A percentile compares a stretch with the other conserved stretches of the same genome.
Evolutionary conservation across 2,329 filamentous ascomycete genomes (phyloP).

Genomic region (Penicillium sp.): DNA sequence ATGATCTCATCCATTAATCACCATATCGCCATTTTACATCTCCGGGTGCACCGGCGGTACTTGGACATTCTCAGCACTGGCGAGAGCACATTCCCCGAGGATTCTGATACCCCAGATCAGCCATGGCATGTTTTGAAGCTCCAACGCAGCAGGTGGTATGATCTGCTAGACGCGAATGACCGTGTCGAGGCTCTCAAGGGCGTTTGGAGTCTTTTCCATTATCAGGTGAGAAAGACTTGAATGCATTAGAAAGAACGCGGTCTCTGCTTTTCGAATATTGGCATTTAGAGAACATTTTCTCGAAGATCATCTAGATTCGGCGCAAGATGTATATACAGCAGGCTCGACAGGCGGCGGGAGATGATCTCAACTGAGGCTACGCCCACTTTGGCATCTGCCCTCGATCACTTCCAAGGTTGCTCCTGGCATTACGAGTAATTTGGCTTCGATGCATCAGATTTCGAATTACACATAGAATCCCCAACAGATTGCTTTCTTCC

Average conservation of each 20-base stretch:
- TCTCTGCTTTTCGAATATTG: background rate
- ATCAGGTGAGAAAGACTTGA: slow-evolving; percentile 44
- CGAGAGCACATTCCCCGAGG: slow-evolving; percentile 26
- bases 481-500: too few species aligned
- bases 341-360: background rate
- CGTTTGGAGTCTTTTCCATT: slow-evolving; percentile 58
- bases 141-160: slow-evolving; percentile 58
- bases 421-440: too few species aligned
- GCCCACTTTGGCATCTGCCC: background rate
- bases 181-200: slow-evolving; percentile 56
- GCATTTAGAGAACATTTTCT: background rate
- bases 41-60: slow-evolving; percentile 57
- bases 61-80: slow-evolving; percentile 54
- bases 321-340: slow-evolving; percentile 18
- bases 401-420: too few species aligned
- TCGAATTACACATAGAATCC: too few species aligned
- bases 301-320: slow-evolving; percentile 9
- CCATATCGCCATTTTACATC: slow-evolving; percentile 58
- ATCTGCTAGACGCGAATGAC: slow-evolving; percentile 55
- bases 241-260: slow-evolving; percentile 4
- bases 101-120: slow-evolving; percentile 26
- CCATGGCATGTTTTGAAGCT: slow-evolving; percentile 54
- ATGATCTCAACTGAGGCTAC: background rate
- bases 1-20: slow-evolving; percentile 62
- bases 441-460: too few species aligned